Evolutionary conservation across 2,329 filamentous ascomycete species (phyloP).

Genomic region (Metarhizium sp.): DNA sequence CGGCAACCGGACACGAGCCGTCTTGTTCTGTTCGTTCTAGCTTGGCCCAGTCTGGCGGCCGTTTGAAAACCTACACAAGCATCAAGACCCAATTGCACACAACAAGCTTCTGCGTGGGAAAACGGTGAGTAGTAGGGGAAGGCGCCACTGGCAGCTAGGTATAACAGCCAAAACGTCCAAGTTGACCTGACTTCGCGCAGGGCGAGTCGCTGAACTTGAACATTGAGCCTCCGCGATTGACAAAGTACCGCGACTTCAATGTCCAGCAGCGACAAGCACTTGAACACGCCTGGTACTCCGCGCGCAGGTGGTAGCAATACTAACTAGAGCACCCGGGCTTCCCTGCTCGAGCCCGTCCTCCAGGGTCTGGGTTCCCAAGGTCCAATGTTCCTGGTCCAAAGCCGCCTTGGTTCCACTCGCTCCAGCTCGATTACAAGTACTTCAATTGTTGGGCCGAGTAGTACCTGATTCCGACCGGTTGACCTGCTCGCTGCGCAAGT

Average conservation of each 20-base stretch:
- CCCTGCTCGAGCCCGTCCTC: background rate
- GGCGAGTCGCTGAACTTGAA: too few species aligned
- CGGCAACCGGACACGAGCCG: background rate
- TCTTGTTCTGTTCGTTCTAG: background rate
- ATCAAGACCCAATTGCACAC: background rate
- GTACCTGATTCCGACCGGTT: background rate
- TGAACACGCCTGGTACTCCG: too few species aligned
- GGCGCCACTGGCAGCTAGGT: background rate
- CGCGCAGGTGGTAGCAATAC: too few species aligned
- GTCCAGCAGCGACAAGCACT: too few species aligned
- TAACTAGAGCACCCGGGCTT: background rate
- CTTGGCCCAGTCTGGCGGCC: conserved; percentile 1
- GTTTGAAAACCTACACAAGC: background rate
- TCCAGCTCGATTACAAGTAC: background rate
- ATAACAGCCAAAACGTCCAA: too few species aligned
- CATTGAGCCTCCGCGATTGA: too few species aligned
- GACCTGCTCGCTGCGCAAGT: background rate
- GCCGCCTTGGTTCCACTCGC: background rate
- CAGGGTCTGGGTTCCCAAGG: background rate
- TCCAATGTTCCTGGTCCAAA: background rate
- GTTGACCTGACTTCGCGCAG: background rate
- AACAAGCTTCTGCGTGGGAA: background rate
- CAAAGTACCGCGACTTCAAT: too few species aligned
- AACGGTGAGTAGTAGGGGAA: background rate
- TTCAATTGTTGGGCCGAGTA: background rate